Conservation (phyloP, 1,284 basidiomycete genomes). For the Ceratobasidium sp. region DNA sequence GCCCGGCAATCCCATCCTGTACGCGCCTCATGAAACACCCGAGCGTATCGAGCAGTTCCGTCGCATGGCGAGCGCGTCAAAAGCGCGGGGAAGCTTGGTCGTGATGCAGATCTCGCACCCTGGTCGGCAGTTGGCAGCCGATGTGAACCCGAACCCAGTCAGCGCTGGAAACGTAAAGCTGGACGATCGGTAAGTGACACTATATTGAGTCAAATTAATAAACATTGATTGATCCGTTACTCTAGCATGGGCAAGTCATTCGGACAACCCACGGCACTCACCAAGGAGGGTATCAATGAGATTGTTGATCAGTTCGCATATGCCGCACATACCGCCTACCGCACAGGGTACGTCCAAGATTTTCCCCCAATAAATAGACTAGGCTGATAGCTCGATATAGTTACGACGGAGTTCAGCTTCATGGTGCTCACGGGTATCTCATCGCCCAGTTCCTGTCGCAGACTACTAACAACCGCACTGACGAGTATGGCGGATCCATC, state of each 20-base stretch:
- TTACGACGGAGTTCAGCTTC: conserved; percentile 54
- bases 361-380: background rate
- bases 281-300: conserved; percentile 52
- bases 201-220: background rate
- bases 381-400: background rate
- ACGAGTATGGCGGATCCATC: conserved; percentile 54
- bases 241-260: conserved; percentile 50
- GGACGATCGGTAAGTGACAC: conserved; percentile 4
- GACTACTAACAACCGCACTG: conserved; percentile 55
- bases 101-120: conserved; percentile 59
- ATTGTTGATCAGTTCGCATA: conserved; percentile 54
- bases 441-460: conserved; percentile 51
- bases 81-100: conserved; percentile 56
- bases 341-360: conserved; percentile 50
- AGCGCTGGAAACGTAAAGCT: conserved; percentile 52
- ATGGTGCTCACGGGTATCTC: conserved; percentile 53
- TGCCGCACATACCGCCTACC: conserved; percentile 54
- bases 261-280: conserved; percentile 51
- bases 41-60: conserved; percentile 53
- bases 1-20: conserved; percentile 42
- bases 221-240: background rate
- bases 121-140: conserved; percentile 50
- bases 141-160: conserved; percentile 51
- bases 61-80: conserved; percentile 54
- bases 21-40: conserved; percentile 44